Evolutionary conservation across 139 green algal genomes (phyloP).

Genomic region (Tetratostichococcus sp.): DNA sequence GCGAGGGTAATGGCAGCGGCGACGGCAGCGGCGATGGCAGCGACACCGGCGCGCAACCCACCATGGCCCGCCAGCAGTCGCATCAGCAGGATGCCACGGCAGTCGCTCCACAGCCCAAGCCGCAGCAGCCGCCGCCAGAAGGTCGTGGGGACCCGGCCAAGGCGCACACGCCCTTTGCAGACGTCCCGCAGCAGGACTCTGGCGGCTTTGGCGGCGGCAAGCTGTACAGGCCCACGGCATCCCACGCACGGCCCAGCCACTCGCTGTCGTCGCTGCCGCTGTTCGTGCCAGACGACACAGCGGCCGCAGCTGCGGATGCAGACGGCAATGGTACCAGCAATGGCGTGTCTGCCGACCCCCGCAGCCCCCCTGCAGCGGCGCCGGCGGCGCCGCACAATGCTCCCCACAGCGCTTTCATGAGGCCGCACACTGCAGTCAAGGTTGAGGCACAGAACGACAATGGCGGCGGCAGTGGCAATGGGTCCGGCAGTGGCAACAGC

Average conservation of each 20-base stretch:
- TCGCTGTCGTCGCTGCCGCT: neutral
- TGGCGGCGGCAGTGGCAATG: too few species aligned
- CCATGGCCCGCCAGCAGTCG: too few species aligned
- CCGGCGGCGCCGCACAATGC: neutral
- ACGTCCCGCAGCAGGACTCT: neutral
- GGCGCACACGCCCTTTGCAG: neutral
- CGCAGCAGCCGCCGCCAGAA: too few species aligned
- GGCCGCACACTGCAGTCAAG: neutral
- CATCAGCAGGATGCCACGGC: neutral
- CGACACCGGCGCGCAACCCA: too few species aligned
- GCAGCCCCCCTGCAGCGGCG: neutral
- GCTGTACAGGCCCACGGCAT: conserved; percentile 6
- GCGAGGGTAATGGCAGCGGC: neutral
- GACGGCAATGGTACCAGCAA: too few species aligned
- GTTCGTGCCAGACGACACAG: neutral
- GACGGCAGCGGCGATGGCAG: neutral
- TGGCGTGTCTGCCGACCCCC: neutral
- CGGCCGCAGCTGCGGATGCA: too few species aligned
- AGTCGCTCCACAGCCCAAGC: too few species aligned
- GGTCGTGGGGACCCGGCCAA: too few species aligned
- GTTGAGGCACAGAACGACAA: neutral
- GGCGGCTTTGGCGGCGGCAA: conserved; percentile 6
- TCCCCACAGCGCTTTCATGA: neutral
- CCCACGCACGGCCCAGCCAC: neutral
- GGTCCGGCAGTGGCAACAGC: neutral